Percentiles rank a stretch among this genome's conserved stretches.
These are phyloP conservation scores for Aquilaria malaccensis DNA, from an alignment of 345 rosid genomes.

Conservation along the genomic window DNA sequence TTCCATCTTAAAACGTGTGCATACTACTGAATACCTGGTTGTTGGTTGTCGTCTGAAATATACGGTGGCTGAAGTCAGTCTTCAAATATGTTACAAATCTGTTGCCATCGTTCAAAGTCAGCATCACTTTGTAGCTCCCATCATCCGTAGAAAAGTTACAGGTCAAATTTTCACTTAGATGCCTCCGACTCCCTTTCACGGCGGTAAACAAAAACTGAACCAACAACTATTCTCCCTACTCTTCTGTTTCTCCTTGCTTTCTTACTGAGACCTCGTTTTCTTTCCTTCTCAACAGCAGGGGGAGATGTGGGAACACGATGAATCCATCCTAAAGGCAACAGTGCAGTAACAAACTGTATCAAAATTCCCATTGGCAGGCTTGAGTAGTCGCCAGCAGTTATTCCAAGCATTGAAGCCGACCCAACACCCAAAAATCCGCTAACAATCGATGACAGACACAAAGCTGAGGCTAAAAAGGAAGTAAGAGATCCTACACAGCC, in stretches of 20 bases:
- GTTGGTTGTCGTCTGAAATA: too few relatives aligned
- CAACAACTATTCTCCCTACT: constrained; percentile 41
- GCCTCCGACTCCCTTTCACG: constrained; percentile 55
- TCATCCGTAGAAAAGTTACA: too few relatives aligned
- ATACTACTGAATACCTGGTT: too few relatives aligned
- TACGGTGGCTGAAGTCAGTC: too few relatives aligned
- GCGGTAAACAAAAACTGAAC: constrained; percentile 33
- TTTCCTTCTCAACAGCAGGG: constrained; percentile 35
- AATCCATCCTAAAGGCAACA: constrained; percentile 60
- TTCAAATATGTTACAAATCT: too few relatives aligned
- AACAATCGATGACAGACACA: constrained; percentile 71
- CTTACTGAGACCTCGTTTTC: constrained; percentile 36
- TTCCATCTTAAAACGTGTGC: too few relatives aligned
- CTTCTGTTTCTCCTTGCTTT: constrained; percentile 51
- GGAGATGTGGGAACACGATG: constrained; percentile 41
- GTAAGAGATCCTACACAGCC: constrained; percentile 93
- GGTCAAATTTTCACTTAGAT: constrained; percentile 14
- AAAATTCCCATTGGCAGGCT: constrained; percentile 47
- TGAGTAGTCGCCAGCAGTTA: constrained; percentile 57
- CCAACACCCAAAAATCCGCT: constrained; percentile 72
- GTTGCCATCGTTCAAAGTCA: too few relatives aligned
- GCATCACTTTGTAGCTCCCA: too few relatives aligned
- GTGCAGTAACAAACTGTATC: constrained; percentile 61
- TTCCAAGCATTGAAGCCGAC: constrained; percentile 59
- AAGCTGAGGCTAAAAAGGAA: constrained; percentile 65